phyloP scores from a whole-genome alignment of 257 asterid species.

The Solanum sitiens region DNA sequence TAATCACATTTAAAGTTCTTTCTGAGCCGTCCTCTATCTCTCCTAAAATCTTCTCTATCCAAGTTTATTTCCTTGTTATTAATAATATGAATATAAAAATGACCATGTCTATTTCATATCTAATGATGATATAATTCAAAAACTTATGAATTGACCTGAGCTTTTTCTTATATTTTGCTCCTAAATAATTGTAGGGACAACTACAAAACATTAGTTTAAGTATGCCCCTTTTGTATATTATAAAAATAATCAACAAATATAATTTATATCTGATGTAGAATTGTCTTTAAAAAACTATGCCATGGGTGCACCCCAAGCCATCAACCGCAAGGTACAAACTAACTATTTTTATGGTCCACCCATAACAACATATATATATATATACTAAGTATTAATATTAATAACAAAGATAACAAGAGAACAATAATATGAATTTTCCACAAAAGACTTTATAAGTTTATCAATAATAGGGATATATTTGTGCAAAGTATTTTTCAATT shows the following conservation, averaged over 20 bases:
- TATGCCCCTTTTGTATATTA: neutral
- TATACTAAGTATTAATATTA: too few species aligned
- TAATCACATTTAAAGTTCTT: neutral
- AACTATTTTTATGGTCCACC: neutral
- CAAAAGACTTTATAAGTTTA: neutral
- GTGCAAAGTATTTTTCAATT: neutral
- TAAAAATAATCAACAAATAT: neutral
- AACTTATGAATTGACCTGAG: neutral
- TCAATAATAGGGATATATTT: neutral
- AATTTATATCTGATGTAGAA: neutral
- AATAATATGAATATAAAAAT: neutral
- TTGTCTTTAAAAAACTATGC: neutral
- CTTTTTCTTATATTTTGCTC: neutral
- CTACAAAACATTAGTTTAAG: neutral
- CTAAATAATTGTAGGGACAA: neutral
- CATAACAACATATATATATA: neutral
- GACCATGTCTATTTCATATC: neutral
- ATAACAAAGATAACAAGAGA: neutral
- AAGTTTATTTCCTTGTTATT: neutral
- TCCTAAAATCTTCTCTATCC: neutral
- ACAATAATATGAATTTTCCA: neutral
- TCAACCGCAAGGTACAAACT: neutral
- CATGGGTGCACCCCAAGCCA: neutral
- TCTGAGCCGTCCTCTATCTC: neutral
- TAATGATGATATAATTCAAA: neutral